Base-by-base conservation (phyloP, 1,284 basidiomycete genomes). In the Violaceomyces palustris region DNA sequence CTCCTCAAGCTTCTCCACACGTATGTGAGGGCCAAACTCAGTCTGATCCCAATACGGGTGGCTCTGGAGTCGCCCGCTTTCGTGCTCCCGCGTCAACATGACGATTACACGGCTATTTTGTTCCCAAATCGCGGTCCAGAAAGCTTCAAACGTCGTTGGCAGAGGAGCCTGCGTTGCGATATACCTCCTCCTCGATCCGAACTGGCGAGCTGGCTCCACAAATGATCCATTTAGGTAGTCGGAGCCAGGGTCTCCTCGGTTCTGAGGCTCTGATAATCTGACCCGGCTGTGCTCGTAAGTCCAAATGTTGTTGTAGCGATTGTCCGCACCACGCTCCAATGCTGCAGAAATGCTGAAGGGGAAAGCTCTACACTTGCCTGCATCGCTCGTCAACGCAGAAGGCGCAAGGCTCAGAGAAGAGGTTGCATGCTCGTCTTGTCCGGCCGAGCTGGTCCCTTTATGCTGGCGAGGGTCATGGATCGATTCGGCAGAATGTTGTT, bases 141-240 rank as follows among this genome's bases (percentile, higher is more conserved):
- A 98, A 68, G 96, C 90, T 7, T 79, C 78, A 72, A 85, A 94
- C 0, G 93, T 97, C 18, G 86, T 82, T 6, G 87, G 86, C 23
- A 98, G 75, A 2, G 93, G 93, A 1, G 93, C 93, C 74, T 98
- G 93, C 1, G 93, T 96, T 1, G 92, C 93, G 55, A 98, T 96
- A 71, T 93, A 97, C 36, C 86, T 76, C n/a, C 60, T 45, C 35
- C 53, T 48, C 19, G 46, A 44, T n/a, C 67, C 70, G 25, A 55
- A 46, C 22, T 56, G 48, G 4, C 39, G 35, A 2, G 60, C 42
- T 1, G 70, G 70, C n/a, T 64, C 47, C 22, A 72, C 43, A 23
- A 48, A 69, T 3, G 66, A 69, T 9, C 54, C 70, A 35, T 73
- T 73, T 37, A 73, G 34, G 43, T 73, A 73, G 25, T 64, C 63